These are phyloP conservation scores for Mycocentrospora acerina DNA, from an alignment of 2,329 filamentous ascomycete genomes.

Conservation along the genomic window DNA sequence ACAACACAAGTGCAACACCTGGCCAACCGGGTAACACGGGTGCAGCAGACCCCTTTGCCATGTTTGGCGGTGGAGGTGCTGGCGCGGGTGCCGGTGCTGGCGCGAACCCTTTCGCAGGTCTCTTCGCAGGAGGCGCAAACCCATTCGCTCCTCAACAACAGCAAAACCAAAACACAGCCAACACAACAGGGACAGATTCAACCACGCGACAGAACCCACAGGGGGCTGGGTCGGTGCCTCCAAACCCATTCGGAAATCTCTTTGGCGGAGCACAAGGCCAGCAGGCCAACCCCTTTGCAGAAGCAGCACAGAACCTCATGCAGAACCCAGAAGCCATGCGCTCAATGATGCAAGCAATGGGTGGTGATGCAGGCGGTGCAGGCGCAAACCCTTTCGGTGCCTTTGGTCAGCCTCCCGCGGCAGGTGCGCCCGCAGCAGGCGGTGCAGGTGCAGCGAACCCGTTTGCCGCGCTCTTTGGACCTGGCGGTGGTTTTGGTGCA, in stretches of 20 bases:
- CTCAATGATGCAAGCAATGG: constrained; percentile 57
- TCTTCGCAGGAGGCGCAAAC: constrained; percentile 50
- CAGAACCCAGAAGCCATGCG: constrained; percentile 61
- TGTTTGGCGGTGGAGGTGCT: constrained; percentile 39
- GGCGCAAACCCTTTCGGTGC: constrained; percentile 40
- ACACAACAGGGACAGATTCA: constrained; percentile 28
- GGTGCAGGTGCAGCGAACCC: constrained; percentile 34
- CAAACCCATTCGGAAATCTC: constrained; percentile 49
- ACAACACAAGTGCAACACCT: constrained; percentile 37
- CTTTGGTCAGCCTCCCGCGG: constrained; percentile 49
- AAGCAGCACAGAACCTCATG: constrained; percentile 51
- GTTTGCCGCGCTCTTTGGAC: constrained; percentile 47
- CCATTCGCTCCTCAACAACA: constrained; percentile 37
- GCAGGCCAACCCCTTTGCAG: constrained; percentile 52
- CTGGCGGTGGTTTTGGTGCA: constrained; percentile 45
- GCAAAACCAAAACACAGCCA: constrained; percentile 20
- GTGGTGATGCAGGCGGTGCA: constrained; percentile 48
- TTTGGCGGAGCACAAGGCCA: constrained; percentile 50
- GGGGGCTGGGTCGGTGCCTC: constrained; percentile 25
- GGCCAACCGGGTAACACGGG: constrained; percentile 40
- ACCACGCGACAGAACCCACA: constrained; percentile 17
- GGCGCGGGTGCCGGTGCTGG: constrained; percentile 31
- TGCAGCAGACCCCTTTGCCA: constrained; percentile 52
- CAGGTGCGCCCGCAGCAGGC: constrained; percentile 32
- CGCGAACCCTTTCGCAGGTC: constrained; percentile 62